Conservation (phyloP, 1,284 basidiomycete genomes). For the Cryptococcus sp. region DNA sequence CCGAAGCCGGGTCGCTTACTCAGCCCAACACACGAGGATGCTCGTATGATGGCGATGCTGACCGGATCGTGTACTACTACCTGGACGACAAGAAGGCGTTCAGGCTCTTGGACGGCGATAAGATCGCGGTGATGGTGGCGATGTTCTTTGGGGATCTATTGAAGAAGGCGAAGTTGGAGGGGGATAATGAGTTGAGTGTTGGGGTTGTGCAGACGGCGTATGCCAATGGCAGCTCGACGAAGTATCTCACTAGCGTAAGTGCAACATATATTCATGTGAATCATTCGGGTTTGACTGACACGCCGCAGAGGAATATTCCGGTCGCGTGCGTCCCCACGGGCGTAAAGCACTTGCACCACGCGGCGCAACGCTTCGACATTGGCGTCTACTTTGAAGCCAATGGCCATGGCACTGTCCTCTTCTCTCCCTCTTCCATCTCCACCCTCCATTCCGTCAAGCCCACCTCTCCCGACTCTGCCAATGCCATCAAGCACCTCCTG, state of each 20-base stretch:
- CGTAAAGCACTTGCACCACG: conserved; percentile 97
- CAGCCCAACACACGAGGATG: conserved; percentile 75
- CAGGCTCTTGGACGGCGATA: conserved; percentile 95
- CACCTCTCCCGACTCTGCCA: conserved; percentile 71
- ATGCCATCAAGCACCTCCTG: conserved; percentile 70
- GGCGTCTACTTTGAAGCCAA: conserved; percentile 99
- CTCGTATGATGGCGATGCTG: conserved; percentile 95
- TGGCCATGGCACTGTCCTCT: conserved; percentile 95
- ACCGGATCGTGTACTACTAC: conserved; percentile 95
- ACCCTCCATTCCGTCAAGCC: conserved; percentile 64
- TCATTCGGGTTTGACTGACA: background rate
- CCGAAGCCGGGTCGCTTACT: conserved; percentile 53
- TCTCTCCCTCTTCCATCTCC: conserved; percentile 70
- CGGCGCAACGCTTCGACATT: conserved; percentile 87
- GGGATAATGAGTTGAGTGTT: conserved; percentile 60
- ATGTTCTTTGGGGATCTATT: conserved; percentile 91
- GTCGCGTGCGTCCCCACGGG: conserved; percentile 95
- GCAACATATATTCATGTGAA: background rate
- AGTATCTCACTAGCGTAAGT: conserved; percentile 75
- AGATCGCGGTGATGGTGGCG: conserved; percentile 91
- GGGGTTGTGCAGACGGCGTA: conserved; percentile 99
- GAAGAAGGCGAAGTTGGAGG: conserved; percentile 66
- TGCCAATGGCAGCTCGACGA: conserved; percentile 95
- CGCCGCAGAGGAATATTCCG: conserved; percentile 57
- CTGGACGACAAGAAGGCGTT: conserved; percentile 69